Conservation (phyloP, 495 filamentous ascomycete genomes). For the Penicillium soppii region DNA sequence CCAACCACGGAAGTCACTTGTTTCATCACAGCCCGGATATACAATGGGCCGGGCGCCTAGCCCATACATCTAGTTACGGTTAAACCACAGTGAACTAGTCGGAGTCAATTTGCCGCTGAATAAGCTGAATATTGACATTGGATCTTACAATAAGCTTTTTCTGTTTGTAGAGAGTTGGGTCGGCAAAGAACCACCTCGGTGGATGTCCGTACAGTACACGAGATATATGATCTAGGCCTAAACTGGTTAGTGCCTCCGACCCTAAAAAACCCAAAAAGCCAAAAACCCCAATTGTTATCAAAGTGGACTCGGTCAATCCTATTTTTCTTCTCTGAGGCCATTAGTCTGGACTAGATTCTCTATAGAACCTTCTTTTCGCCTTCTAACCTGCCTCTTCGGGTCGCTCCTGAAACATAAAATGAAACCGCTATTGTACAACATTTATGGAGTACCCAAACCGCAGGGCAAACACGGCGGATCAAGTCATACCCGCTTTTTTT, state of each 20-base stretch:
- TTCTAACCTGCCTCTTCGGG: neutral
- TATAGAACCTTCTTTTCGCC: neutral
- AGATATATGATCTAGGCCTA: neutral
- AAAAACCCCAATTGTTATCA: neutral
- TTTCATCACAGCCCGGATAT: constrained; percentile 5
- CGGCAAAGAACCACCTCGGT: neutral
- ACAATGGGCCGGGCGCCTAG: constrained; percentile 1
- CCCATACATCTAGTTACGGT: neutral
- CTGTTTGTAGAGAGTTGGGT: neutral
- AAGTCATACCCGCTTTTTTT: neutral
- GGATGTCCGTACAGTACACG: neutral
- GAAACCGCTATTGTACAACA: too few species aligned
- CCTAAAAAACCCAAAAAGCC: neutral
- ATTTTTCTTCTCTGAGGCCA: neutral
- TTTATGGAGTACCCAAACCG: neutral
- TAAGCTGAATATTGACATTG: too few species aligned
- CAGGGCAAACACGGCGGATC: neutral
- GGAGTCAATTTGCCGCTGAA: too few species aligned
- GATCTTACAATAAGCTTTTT: neutral
- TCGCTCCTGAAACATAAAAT: neutral
- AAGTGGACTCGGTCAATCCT: neutral
- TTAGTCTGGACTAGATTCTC: neutral
- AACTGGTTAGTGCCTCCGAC: constrained; percentile 1
- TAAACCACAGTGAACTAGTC: neutral
- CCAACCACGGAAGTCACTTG: neutral